Base-by-base conservation (phyloP, 1,284 basidiomycete species). In the Cryptococcus floricola region DNA sequence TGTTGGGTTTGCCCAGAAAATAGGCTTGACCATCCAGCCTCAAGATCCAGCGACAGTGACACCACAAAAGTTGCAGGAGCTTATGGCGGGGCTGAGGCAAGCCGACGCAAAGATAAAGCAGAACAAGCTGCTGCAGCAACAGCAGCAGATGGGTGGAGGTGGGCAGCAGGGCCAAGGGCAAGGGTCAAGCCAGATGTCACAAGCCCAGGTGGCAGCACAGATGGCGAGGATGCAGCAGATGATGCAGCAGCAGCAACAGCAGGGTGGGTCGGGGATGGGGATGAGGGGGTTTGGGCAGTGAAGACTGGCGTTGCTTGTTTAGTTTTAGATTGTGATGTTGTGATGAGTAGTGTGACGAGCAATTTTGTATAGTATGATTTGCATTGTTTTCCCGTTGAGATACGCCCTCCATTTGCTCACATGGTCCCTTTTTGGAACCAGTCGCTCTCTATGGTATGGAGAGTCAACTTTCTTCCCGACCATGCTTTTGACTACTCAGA, bases 211-310 rank as follows among this genome's bases (percentile, higher is more conserved):
- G n/a, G 54, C 56, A 39, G 39, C 52, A 31, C 60, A 61, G 38
- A 56, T 57, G 60, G 50, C 49, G 4, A 54, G 59, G 37, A 39
- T 57, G 31, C 57, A 61, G 52, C 54, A 56, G 38, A 55, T 58
- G 51, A 46, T 61, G 53, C 53, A 49, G 50, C 53, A 54, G 39
- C 59, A 60, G 28, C 23, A 23, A 23, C 23, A 23, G 23, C 31
- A 34, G 31, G 31, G 31, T 34, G 31, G 31, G 31, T 8, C 31
- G 31, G 31, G 31, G 31, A 10, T 34, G 31, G 31, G 31, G 31
- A 34, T 34, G 31, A 34, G 31, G 31, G 31, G 31, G 10, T 34
- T 34, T 10, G 31, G 31, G 31, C 31, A 34, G 31, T 34, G 31
- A 34, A 2, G 1, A 34, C 31, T 8, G 10, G 10, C 10, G 31